These are phyloP conservation scores for Komagataella ulmi DNA, from an alignment of 805 yeast species.

Conservation along the genomic window DNA sequence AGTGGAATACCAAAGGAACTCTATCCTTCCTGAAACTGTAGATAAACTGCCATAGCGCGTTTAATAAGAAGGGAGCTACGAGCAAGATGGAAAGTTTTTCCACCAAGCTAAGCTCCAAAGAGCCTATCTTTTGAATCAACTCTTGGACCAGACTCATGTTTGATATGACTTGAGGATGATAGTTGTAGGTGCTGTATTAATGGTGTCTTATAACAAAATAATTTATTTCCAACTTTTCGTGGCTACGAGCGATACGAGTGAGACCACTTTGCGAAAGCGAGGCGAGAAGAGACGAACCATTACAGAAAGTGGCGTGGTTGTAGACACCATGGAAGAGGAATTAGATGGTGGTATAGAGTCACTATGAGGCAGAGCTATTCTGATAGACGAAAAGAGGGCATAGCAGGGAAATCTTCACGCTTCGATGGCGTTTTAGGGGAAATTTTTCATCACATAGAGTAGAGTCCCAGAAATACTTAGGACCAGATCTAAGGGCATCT, in stretches of 20 bases:
- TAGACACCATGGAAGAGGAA: background rate
- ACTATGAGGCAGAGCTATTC: background rate
- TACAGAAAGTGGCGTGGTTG: background rate
- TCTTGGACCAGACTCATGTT: background rate
- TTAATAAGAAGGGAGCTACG: conserved; percentile 49
- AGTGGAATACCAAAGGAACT: conserved; percentile 82
- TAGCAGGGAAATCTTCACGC: background rate
- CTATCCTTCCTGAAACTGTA: conserved; percentile 69
- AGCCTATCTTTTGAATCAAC: background rate
- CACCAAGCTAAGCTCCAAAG: conserved; percentile 2
- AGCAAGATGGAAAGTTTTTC: conserved; percentile 21
- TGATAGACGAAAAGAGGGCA: background rate
- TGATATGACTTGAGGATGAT: background rate
- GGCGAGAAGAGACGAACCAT: background rate
- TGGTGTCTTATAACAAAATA: background rate
- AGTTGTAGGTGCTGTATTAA: background rate
- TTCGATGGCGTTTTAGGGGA: background rate
- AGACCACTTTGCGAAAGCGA: background rate
- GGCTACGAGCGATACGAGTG: background rate
- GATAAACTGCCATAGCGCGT: conserved; percentile 49
- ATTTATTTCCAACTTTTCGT: background rate
- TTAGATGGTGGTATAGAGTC: background rate
- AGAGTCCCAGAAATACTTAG: background rate
- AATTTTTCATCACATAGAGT: background rate
- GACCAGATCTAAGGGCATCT: background rate